Base-by-base conservation (phyloP, 2,329 filamentous ascomycete species). In the Botrytis aclada region DNA sequence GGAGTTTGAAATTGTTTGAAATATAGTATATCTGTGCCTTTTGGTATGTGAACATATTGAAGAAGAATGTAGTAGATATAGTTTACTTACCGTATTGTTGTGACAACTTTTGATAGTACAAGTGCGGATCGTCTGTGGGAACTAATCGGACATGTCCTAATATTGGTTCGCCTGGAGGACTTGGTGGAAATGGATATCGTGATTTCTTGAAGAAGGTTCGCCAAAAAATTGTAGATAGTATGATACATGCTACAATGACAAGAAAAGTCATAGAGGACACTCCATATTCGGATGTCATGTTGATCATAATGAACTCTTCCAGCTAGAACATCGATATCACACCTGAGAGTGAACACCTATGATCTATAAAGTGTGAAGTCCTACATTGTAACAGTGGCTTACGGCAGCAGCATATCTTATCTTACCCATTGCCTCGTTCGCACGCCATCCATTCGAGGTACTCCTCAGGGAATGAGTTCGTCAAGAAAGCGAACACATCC, bases 1-100 rank as follows among this genome's bases (percentile, higher is more conserved):
- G 80, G 73, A 75, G 82, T 81, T 76, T 74, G 71, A 16, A 77
- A 72, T 16, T 75, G 62, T n/a, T 76, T 75, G 47, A 78, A 75
- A 39, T 75, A 77, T 6, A 78, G 65, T 37, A 78, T 70, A 70
- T 78, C 77, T 16, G 75, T 75, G n/a, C 72, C 75, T 74, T 29
- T 10, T 67, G 37, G 16, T 10, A 20, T 22, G 22, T 58, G 20
- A 72, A 47, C 29, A 54, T 56, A 25, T 45, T 25, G 25, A 43
- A 25, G 4, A 18, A 7, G 16, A 7, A 47, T 25, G 3, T n/a
- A 18, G 10, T 14, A 58, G 67, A 37, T 37, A 37, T 58, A 41
- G 3, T 29, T 0, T 20, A 67, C 75, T 69, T 51, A 77, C 77
- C 60, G 64, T 77, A 79, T 73, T 80, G 51, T 70, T 77, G 76